Conservation (phyloP, 352 stramenopile genomes). For the Phytophthora europaea region DNA sequence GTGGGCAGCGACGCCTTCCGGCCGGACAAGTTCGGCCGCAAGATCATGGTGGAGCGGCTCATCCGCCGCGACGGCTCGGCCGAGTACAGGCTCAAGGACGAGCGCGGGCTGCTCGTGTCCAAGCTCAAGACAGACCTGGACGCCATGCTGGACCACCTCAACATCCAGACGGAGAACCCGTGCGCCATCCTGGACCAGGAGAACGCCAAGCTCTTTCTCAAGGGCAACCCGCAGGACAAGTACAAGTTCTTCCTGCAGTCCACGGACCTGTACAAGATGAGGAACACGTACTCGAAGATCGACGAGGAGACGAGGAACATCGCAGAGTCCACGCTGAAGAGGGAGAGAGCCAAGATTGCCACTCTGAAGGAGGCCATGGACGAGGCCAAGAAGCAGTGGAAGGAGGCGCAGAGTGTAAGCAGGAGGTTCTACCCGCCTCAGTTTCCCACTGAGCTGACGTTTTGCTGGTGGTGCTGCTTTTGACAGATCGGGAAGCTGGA, state of each 20-base stretch:
- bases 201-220: slow-evolving; percentile 98
- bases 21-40: slow-evolving; percentile 92
- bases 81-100: slow-evolving; percentile 83
- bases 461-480: slow-evolving; percentile 1
- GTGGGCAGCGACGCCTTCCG: slow-evolving; percentile 93
- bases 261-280: slow-evolving; percentile 95
- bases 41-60: slow-evolving; percentile 94
- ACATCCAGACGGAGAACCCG: slow-evolving; percentile 97
- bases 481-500: slow-evolving; percentile 79
- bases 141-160: slow-evolving; percentile 95
- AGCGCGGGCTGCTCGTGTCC: slow-evolving; percentile 67
- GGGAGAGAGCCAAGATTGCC: slow-evolving; percentile 71
- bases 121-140: slow-evolving; percentile 94
- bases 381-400: slow-evolving; percentile 75
- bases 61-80: slow-evolving; percentile 88
- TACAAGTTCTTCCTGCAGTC: slow-evolving; percentile 98
- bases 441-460: background rate
- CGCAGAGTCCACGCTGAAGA: slow-evolving; percentile 70
- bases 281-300: slow-evolving; percentile 90
- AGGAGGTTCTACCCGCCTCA: background rate
- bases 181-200: slow-evolving; percentile 98
- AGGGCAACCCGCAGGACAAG: slow-evolving; percentile 95
- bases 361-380: slow-evolving; percentile 68
- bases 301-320: slow-evolving; percentile 80
- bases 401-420: slow-evolving; percentile 77